Evolutionary conservation across 768 basidiomycete genomes (phyloP), one percentile per base, ranked within the genome.

Genomic region (Kwoniella dendrophila): DNA sequence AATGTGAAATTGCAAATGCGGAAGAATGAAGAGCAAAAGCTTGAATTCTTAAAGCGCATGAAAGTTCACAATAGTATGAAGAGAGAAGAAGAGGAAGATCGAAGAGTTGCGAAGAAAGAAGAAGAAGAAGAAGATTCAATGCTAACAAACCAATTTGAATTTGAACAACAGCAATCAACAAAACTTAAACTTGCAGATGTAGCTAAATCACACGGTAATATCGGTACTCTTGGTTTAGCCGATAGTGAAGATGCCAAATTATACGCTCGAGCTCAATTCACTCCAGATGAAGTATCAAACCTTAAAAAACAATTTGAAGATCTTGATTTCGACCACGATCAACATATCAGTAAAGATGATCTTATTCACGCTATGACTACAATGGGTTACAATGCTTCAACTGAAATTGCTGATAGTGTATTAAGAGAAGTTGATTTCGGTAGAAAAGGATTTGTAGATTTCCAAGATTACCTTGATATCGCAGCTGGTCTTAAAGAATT

Each of bases 401-500:
- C 67, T 62, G 74, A 78, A 36, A 64, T 68, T 1, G 74, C 81
- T 11, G 70, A 75, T 27, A 62, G 64, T 26, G 78, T 82, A 49
- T 56, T 81, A n/a, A 56, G 68, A 22, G 80, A 81, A 65, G 79
- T 82, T 36, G 80, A 80, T 59, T 77, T 73, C 47, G 71, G 78
- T 33, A 64, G 79, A 22, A 81, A 83, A 69, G 78, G 79, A 29
- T 83, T 84, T 27, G 79, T 96, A 48, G 86, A 87, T 64, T 86
- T 91, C 70, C 89, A 94, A 66, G 90, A 90, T 73, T 94, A 94
- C 77, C 82, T 93, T 50, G 91, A 94, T 85, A 77, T 81, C 61
- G 81, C 80, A 3, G 81, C 81, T 22, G 81, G 81, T 4, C 66
- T 81, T 48, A 81, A 82, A 65, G 79, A 81, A 54, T 61, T 80